Conservation (phyloP, 352 stramenopile genomes). For the Globisporangium spiculum region DNA sequence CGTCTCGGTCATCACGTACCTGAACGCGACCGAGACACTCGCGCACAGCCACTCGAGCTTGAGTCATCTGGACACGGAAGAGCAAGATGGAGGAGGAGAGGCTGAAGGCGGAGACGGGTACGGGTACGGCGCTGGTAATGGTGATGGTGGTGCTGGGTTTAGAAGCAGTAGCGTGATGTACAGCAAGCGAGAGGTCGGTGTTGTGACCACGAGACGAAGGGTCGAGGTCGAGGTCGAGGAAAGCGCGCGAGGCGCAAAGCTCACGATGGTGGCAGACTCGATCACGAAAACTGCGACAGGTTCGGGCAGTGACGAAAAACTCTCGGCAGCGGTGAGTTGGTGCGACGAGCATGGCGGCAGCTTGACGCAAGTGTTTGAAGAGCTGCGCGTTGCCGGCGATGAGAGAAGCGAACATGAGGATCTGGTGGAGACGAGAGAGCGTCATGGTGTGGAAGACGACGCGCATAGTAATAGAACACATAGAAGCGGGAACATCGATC, state of each 20-base stretch:
- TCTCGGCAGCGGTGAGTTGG: slow-evolving; percentile 72
- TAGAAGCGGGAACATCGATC: background rate
- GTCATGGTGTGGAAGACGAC: background rate
- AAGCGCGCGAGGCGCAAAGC: background rate
- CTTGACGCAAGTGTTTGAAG: slow-evolving; percentile 74
- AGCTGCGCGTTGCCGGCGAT: slow-evolving; percentile 19
- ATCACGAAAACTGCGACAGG: slow-evolving; percentile 16
- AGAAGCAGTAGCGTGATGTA: background rate
- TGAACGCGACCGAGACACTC: slow-evolving; percentile 45
- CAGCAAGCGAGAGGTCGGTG: background rate
- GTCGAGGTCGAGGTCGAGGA: background rate
- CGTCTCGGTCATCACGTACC: slow-evolving; percentile 83
- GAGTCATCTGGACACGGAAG: slow-evolving; percentile 15
- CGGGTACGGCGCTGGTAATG: background rate
- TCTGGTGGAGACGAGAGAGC: background rate
- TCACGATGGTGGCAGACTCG: background rate
- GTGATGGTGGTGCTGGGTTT: background rate
- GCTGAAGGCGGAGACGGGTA: background rate
- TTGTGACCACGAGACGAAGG: background rate
- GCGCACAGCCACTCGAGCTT: slow-evolving; percentile 22
- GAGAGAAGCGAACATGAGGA: background rate
- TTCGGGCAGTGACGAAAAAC: slow-evolving; percentile 31
- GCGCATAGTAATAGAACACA: background rate
- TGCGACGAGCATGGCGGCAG: slow-evolving; percentile 79
- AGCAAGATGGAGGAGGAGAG: slow-evolving; percentile 6